Base-by-base conservation (phyloP, 2,329 filamentous ascomycete genomes). In the Ilyonectria sp. region DNA sequence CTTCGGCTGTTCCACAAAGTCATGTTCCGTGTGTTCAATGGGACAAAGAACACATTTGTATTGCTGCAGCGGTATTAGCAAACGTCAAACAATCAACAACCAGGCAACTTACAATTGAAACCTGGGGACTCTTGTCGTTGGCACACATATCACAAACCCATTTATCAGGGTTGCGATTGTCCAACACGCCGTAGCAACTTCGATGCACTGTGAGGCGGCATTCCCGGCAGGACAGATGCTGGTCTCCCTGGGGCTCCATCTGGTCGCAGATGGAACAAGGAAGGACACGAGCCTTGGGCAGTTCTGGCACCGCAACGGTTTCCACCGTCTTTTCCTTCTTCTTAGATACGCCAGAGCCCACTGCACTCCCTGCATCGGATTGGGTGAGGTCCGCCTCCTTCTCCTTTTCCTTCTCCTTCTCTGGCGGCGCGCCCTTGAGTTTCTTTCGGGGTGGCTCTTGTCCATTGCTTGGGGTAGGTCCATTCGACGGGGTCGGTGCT, bases 61-160 rank as follows among this genome's bases (percentile, higher is more conserved):
- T 77, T 92, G 91, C 91, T 93, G 72, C 37, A 60, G 26, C 46
- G 35, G 31, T 23, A 75, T 70, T 77, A 79, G 77, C 62, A 77
- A 65, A 69, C 79, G 70, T 80, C 69, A 52, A 29, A 47, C 7
- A 49, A 23, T 21, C 7, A n/a, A 21, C 17, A 29, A 15, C 3
- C 7, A 33, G 40, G 17, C 31, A 65, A 85, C 90, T 86, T 86
- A 93, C 92, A 65, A 97, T 95, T n/a, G 96, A 98, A 50, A 97
- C 92, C 72, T 94, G 91, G 6, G 95, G 94, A 75, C 92, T 95
- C 79, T 94, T 94, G 78, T 99, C 96, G 77, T 99, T 99, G 43
- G 91, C 86, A 81, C 96, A 99, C 89, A 95, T 97, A 81, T 98
- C 96, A 80, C 96, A 99, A 46, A 92, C 89, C 96, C 96, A 99